Base-by-base conservation (phyloP, 192 early-diverging fungal genomes). In the Dimargaris cristalligena region DNA sequence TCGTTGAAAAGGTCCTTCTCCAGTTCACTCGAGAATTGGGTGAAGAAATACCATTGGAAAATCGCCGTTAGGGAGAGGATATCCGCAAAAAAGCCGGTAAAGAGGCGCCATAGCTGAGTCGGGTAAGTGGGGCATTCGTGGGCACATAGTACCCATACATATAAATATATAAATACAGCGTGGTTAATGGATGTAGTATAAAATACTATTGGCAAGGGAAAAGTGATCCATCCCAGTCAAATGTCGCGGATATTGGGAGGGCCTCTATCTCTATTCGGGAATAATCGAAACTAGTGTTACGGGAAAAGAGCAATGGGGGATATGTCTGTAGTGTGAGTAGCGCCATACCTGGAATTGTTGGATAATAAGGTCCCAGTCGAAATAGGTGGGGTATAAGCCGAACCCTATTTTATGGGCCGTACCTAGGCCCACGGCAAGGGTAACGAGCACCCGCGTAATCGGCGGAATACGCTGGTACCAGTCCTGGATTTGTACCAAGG, bases 1-100 rank as follows among this genome's bases (percentile, higher is more conserved):
- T 81, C 76, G 8, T 59, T 69, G 66, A 80, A 92, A 33, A 78
- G 70, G 20, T 73, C 65, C 9, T 60, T 69, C 67, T 95, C 92
- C 26, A 95, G 71, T 10, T 83, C 75, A 0, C 61, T 58, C 22
- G 87, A 86, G 69, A 86, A 76, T 55, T 70, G 76, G 71, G 81
- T 87, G 28, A 91, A 52, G 62, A 89, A 86, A 64, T 87, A 83
- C 33, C 90, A 64, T 57, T 78, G 73, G 59, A 91, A 78, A 22
- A 82, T 57, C 59, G 78, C 77, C 32, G 68, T 63, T 60, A 90
- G 69, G 32, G 66, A 62, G 18, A 90, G 55, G 9, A 58, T 61
- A 3, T 75, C 65, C 20, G 68, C 52, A 55, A 93, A 69, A 58
- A 86, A 87, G 22, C 72, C 59, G 4, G 91, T 88, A 2, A 85